Conservation (phyloP, 2,329 filamentous ascomycete genomes). For the Botrytis paeoniae region DNA sequence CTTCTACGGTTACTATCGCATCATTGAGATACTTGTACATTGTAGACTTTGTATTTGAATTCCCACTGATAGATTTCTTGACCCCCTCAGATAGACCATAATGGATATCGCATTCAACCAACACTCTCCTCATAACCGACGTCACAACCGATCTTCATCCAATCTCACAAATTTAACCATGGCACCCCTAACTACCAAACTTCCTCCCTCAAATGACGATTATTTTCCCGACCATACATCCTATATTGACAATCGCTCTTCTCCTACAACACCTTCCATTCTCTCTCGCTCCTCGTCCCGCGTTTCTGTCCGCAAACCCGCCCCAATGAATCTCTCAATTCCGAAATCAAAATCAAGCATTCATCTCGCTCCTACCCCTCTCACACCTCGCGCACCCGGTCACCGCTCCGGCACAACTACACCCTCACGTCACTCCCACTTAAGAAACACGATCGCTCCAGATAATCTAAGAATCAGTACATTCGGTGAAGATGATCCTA, state of each 20-base stretch:
- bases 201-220: constrained; percentile 56
- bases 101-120: constrained; percentile 63
- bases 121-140: constrained; percentile 54
- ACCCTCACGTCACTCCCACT: constrained; percentile 21
- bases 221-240: constrained; percentile 46
- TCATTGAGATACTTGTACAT: not conserved
- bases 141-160: constrained; percentile 56
- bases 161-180: constrained; percentile 60
- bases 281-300: constrained; percentile 56
- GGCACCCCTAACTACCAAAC: constrained; percentile 60
- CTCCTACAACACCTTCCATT: constrained; percentile 62
- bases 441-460: constrained; percentile 28
- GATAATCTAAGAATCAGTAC: constrained; percentile 33
- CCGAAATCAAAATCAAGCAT: constrained; percentile 64
- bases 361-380: constrained; percentile 43
- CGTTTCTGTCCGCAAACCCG: constrained; percentile 44
- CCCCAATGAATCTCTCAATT: constrained; percentile 30
- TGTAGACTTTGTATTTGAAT: not conserved
- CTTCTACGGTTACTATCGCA: not conserved
- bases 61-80: not conserved
- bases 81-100: constrained; percentile 3
- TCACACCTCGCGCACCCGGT: constrained; percentile 10
- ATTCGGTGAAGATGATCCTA: constrained; percentile 39
- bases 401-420: constrained; percentile 33
- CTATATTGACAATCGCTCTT: constrained; percentile 61